Evolutionary conservation across 768 basidiomycete species (phyloP), one percentile per base, ranked within the genome.

Genomic region (Lactarius hengduanensis): DNA sequence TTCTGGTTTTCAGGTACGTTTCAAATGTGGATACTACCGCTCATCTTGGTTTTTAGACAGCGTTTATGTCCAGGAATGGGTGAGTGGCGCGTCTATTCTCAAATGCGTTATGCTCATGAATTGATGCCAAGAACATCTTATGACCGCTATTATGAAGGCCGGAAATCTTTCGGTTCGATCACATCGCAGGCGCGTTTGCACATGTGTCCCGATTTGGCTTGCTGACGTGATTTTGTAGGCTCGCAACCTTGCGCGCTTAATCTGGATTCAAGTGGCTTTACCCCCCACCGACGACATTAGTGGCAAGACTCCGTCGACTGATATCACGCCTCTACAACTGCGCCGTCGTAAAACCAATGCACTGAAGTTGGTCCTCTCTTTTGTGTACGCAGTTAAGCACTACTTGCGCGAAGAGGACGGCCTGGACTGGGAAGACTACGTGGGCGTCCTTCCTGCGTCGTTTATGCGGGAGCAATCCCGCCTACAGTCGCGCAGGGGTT

Each of bases 371-470:
- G 82, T 84, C 45, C 78, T 89, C 9, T 82, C 86, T 7, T 94
- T 92, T 74, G 86, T 86, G 10, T 89, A 84, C 73, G 85, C 91
- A 60, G 85, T 80, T 18, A 86, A 86, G 74, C 89, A 96, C 74
- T 94, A 95, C 74, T 82, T 95, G 59, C 90, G 93, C 54, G 91
- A 87, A 59, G 90, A 94, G 70, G 91, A 92, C 72, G 91, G 94
- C 3, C 75, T 85, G 10, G 80, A 87, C 28, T 86, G 85, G 72
- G 79, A 82, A 2, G 92, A 94, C 76, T 88, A 89, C 71, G 74
- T 73, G 0, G 87, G 82, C 13, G 79, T 94, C 62, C 76, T 95
- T 22, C 92, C 93, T 0, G 71, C 81, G 4, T 83, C 82, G 18
- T 86, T 91, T 65, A 75, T 77, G 50, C 81, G 82, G 62, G 81